Conservation (phyloP, 169 alveolate genomes). For the Eimeria necatrix region DNA sequence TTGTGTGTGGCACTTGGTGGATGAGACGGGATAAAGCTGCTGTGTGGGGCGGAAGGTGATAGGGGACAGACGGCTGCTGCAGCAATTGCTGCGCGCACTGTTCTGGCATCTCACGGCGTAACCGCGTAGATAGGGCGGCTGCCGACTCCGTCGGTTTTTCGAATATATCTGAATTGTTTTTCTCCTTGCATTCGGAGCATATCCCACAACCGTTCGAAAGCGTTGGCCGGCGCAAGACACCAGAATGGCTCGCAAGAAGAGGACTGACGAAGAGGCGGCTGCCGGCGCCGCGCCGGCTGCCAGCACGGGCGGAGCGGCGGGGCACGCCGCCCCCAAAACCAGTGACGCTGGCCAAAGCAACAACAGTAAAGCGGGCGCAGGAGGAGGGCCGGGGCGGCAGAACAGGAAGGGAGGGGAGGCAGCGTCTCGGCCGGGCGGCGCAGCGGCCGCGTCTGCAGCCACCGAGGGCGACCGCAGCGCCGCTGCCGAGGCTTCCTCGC, state of each 20-base stretch:
- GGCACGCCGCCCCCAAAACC: conserved; percentile 36
- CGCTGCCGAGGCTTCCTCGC: background rate
- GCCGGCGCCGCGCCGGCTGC: conserved; percentile 75
- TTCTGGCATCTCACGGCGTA: conserved; percentile 73
- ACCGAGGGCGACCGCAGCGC: conserved; percentile 1
- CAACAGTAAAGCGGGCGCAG: conserved; percentile 43
- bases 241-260: conserved; percentile 82
- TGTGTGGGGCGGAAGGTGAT: conserved; percentile 63
- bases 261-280: conserved; percentile 76
- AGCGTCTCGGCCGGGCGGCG: conserved; percentile 60
- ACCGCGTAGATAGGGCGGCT: conserved; percentile 44
- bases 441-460: conserved; percentile 11
- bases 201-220: conserved; percentile 47
- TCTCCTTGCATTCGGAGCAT: conserved; percentile 1
- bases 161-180: conserved; percentile 42
- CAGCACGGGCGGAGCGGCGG: background rate
- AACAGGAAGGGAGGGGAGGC: conserved; percentile 60
- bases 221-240: conserved; percentile 57
- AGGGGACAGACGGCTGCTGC: conserved; percentile 75
- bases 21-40: conserved; percentile 18
- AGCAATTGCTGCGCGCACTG: conserved; percentile 74
- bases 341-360: conserved; percentile 63
- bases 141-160: background rate
- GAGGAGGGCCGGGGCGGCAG: conserved; percentile 55
- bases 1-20: background rate